Evolutionary conservation across 805 yeast species (phyloP).

Genomic region (Hanseniaspora singularis): DNA sequence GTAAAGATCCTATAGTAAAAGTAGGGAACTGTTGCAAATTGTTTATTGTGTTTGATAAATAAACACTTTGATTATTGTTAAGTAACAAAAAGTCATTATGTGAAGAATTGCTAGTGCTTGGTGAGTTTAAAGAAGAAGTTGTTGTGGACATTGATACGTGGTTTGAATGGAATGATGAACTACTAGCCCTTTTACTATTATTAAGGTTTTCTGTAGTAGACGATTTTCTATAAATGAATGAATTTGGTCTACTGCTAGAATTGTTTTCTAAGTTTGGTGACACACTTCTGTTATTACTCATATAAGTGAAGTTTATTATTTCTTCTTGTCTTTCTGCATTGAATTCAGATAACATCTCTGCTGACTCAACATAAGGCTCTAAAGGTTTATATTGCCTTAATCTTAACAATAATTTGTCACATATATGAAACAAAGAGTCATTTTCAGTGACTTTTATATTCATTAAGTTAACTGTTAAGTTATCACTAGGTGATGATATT

Average conservation of each 20-base stretch:
- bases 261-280: background rate
- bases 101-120: background rate
- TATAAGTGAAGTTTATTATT: background rate
- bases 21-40: slow-evolving; percentile 36
- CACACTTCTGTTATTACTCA: background rate
- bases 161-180: slow-evolving; percentile 1
- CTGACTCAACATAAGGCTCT: slow-evolving; percentile 43
- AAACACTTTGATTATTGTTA: slow-evolving; percentile 13
- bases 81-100: background rate
- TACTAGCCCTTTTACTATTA: slow-evolving; percentile 8
- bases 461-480: slow-evolving; percentile 31
- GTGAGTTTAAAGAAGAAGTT: slow-evolving; percentile 17
- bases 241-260: slow-evolving; percentile 17
- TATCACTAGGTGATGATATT: background rate
- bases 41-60: slow-evolving; percentile 20
- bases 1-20: slow-evolving; percentile 65
- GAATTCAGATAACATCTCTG: slow-evolving; percentile 8
- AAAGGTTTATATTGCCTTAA: slow-evolving; percentile 53
- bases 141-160: slow-evolving; percentile 21
- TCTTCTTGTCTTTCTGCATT: slow-evolving; percentile 11
- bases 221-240: slow-evolving; percentile 17
- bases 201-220: background rate
- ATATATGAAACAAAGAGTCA: slow-evolving; percentile 61
- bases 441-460: slow-evolving; percentile 49
- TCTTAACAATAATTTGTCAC: slow-evolving; percentile 43